Evolutionary conservation across 2,329 filamentous ascomycete species (phyloP).

Genomic region (Clathrospora elynae): DNA sequence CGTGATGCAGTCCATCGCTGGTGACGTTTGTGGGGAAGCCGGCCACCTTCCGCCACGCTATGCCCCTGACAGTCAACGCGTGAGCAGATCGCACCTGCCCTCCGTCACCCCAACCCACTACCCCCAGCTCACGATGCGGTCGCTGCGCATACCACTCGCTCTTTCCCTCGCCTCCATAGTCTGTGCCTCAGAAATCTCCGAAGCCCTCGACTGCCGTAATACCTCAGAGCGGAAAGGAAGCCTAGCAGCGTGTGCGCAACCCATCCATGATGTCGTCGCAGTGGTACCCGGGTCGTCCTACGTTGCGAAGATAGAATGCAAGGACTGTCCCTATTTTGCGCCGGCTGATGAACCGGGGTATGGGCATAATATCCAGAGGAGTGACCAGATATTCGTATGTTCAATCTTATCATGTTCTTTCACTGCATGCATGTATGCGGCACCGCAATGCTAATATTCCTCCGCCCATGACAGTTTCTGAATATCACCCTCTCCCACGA

Average conservation of each 20-base stretch:
- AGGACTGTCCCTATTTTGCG: conserved; percentile 31
- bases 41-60: conserved; percentile 8
- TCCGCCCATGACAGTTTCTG: conserved; percentile 28
- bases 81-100: conserved; percentile 13
- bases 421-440: background rate
- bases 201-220: conserved; percentile 24
- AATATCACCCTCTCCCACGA: conserved; percentile 40
- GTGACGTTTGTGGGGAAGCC: background rate
- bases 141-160: conserved; percentile 11
- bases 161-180: conserved; percentile 14
- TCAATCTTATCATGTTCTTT: background rate
- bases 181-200: conserved; percentile 12
- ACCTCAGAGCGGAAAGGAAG: conserved; percentile 5
- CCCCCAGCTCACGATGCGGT: conserved; percentile 15
- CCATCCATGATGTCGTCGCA: conserved; percentile 31
- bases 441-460: conserved; percentile 1
- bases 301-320: conserved; percentile 39
- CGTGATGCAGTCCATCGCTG: background rate
- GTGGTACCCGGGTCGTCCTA: conserved; percentile 34
- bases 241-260: conserved; percentile 27
- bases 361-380: conserved; percentile 14
- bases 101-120: conserved; percentile 13
- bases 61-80: conserved; percentile 21
- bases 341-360: conserved; percentile 1
- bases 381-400: conserved; percentile 37